A percentile compares a stretch with the other conserved stretches of the same genome.
phyloP scores from a whole-genome alignment of 768 basidiomycete genomes.

The Cystobasidium onofrii region DNA sequence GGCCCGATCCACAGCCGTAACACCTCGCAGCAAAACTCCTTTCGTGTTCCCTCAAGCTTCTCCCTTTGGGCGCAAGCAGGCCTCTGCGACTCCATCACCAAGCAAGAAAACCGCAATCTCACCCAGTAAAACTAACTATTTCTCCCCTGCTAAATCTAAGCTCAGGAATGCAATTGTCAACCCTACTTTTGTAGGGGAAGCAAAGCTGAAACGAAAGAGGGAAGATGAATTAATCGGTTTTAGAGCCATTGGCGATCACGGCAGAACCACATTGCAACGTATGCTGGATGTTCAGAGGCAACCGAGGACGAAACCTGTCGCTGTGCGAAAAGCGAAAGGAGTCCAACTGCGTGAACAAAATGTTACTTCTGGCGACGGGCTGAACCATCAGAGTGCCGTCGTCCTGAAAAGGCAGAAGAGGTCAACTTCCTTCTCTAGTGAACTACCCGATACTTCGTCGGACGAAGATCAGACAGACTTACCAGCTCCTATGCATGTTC shows the following conservation, averaged over 20 bases:
- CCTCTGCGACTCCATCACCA: background rate
- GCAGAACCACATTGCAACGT: slow-evolving; percentile 12
- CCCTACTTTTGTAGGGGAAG: slow-evolving; percentile 20
- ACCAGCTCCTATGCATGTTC: background rate
- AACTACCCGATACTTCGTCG: background rate
- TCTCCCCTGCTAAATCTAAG: slow-evolving; percentile 24
- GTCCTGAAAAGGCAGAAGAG: background rate
- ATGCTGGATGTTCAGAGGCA: slow-evolving; percentile 19
- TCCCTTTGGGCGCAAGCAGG: background rate
- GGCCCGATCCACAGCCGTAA: background rate
- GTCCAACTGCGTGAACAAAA: background rate
- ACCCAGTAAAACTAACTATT: slow-evolving; percentile 12
- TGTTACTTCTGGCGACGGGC: background rate
- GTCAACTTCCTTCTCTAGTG: background rate
- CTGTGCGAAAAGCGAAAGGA: background rate
- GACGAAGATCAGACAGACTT: background rate
- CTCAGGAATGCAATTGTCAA: slow-evolving; percentile 24
- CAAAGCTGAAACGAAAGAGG: slow-evolving; percentile 17
- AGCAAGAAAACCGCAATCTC: background rate
- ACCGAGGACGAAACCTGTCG: background rate
- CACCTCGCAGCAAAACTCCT: background rate
- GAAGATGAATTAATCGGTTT: slow-evolving; percentile 28
- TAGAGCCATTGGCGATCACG: slow-evolving; percentile 24
- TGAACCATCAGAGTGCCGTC: background rate
- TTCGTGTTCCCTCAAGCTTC: background rate